phyloP scores from a whole-genome alignment of 2,329 filamentous ascomycete genomes.

The Fusarium pseudoanthophilum region DNA sequence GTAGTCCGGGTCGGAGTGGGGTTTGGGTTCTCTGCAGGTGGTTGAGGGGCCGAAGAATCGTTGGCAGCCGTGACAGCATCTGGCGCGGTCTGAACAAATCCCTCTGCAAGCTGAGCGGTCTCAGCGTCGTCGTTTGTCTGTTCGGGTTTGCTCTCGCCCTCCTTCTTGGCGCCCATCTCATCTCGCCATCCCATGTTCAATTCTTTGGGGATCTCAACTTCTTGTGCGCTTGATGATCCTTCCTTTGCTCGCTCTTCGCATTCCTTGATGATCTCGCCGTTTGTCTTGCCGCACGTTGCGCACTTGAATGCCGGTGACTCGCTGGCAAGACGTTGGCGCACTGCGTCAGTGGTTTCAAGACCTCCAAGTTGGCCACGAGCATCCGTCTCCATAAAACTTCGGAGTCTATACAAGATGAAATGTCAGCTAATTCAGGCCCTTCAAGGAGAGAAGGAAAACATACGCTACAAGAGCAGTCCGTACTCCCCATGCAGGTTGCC shows the following conservation, averaged over 20 bases:
- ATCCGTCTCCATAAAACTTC: conserved; percentile 94
- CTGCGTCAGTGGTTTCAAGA: conserved; percentile 76
- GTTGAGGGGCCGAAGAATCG: conserved; percentile 1
- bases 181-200: conserved; percentile 77
- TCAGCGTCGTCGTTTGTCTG: conserved; percentile 51
- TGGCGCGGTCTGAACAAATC: conserved; percentile 64
- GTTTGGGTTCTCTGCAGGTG: conserved; percentile 15
- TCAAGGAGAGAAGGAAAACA: conserved; percentile 39
- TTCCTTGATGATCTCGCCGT: conserved; percentile 78
- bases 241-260: conserved; percentile 68
- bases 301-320: conserved; percentile 77
- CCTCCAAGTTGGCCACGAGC: conserved; percentile 90
- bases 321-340: conserved; percentile 74
- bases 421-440: background rate
- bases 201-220: conserved; percentile 64
- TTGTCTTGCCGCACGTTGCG: conserved; percentile 73
- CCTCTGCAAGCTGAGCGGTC: conserved; percentile 64
- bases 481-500: conserved; percentile 98
- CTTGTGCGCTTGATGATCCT: conserved; percentile 48
- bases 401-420: conserved; percentile 57
- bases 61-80: background rate
- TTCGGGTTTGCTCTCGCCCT: conserved; percentile 13
- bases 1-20: conserved; percentile 29
- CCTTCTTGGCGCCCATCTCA: conserved; percentile 64
- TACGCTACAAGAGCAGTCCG: conserved; percentile 82